A percentile compares a stretch with the other conserved stretches of the same genome.
Conservation (phyloP, 495 filamentous ascomycete species). For the Lasiosphaeris hirsuta region DNA sequence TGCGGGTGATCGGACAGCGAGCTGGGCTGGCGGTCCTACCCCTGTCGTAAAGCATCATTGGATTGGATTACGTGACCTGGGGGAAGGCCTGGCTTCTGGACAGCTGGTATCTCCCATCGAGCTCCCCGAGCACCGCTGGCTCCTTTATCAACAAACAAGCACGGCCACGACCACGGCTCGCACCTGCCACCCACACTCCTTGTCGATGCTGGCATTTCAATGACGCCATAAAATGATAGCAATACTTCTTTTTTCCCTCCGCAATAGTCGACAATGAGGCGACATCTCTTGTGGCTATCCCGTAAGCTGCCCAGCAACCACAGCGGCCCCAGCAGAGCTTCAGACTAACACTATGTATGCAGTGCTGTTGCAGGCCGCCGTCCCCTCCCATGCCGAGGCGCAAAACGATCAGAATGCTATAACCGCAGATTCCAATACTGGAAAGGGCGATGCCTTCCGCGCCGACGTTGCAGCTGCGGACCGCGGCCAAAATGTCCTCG, state of each 20-base stretch:
- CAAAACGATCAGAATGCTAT: slow-evolving; percentile 33
- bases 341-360: slow-evolving; percentile 12
- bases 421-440: slow-evolving; percentile 18
- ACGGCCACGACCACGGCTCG: background rate
- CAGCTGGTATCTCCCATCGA: slow-evolving; percentile 12
- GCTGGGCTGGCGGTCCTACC: background rate
- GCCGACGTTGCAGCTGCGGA: slow-evolving; percentile 27
- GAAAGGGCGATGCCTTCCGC: slow-evolving; percentile 25
- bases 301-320: slow-evolving; percentile 31
- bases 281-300: slow-evolving; percentile 38
- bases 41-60: slow-evolving; percentile 1
- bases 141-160: background rate
- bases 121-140: background rate
- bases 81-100: slow-evolving; percentile 9
- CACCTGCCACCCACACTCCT: background rate
- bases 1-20: too few species aligned
- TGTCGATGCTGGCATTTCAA: background rate
- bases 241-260: slow-evolving; percentile 16
- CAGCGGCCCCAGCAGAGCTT: slow-evolving; percentile 18
- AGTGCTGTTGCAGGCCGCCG: slow-evolving; percentile 50
- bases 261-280: slow-evolving; percentile 35
- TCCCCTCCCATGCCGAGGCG: slow-evolving; percentile 31
- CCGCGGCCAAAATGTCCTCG: slow-evolving; percentile 21
- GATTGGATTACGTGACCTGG: background rate
- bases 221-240: slow-evolving; percentile 25